Evolutionary conservation across 345 rosid species (phyloP), one percentile per base, ranked within the genome.

Genomic region (Noccaea caerulescens): DNA sequence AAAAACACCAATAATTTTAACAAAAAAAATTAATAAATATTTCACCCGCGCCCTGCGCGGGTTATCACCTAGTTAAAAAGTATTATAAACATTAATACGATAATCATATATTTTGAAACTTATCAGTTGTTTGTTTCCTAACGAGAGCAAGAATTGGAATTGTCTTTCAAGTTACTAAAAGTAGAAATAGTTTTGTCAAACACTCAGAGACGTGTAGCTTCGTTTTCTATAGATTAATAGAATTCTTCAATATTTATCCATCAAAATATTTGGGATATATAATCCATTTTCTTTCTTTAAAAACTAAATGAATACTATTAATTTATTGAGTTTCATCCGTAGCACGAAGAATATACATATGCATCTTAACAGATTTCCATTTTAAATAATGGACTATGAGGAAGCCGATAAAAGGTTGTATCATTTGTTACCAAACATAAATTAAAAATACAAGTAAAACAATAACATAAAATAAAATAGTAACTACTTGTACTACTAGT

Each of bases 351-450:
- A 50, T 51, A 30, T 39, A 4, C 32, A 58, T 11, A 58, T 49
- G 38, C 14, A 13, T 30, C 45, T 57, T 49, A 66, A 41, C 72
- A 73, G 8, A 54, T 76, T 69, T 69, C 65, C 36, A 38, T 63
- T 62, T 69, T 18, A 46, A 62, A 62, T 46, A 53, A 61, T 61
- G 43, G 4, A 69, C 60, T 46, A 47, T 9, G 58, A 69, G 18
- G 18, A 37, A 46, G 5, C 39, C 36, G 10, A 55, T 51, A 61
- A 68, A 64, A 68, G 64, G 27, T 74, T 46, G 25, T 55, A 62
- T 69, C 30, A 62, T 62, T 57, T 62, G 6, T 76, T 76, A 75
- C 70, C 53, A 16, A 51, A 74, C 49, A 46, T 10, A 27, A 42
- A 20, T 10, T 33, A 6, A 47, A 5, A 9, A 44, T 7, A 12